These are phyloP conservation scores for Talaromyces amestolkiae DNA, from an alignment of 2,329 filamentous ascomycete species.

Conservation along the genomic window DNA sequence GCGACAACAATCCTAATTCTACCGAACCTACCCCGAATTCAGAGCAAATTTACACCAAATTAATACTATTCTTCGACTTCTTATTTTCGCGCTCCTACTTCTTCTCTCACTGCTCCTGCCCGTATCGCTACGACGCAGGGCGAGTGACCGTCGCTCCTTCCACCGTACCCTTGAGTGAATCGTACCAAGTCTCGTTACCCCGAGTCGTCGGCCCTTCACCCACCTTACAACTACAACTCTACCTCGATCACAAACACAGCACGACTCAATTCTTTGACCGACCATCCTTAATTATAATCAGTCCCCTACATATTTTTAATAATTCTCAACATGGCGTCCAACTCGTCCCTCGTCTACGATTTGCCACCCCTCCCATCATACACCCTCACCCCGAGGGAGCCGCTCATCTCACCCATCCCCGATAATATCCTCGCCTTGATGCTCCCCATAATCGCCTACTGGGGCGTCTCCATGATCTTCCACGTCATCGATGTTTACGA, in stretches of 20 bases:
- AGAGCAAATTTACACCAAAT: background rate
- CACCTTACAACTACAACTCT: background rate
- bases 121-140: background rate
- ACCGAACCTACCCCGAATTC: background rate
- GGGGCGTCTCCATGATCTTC: slow-evolving; percentile 80
- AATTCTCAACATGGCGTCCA: slow-evolving; percentile 32
- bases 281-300: slow-evolving; percentile 1
- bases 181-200: background rate
- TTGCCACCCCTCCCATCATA: slow-evolving; percentile 87
- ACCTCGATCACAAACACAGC: background rate
- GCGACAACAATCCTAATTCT: background rate
- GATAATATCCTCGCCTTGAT: slow-evolving; percentile 77
- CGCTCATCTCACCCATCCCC: slow-evolving; percentile 72
- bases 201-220: background rate
- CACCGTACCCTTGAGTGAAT: background rate
- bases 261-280: background rate
- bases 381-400: slow-evolving; percentile 65
- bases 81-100: background rate
- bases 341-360: slow-evolving; percentile 45
- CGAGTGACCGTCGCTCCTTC: slow-evolving; percentile 12
- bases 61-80: background rate
- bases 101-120: background rate
- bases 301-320: background rate
- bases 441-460: slow-evolving; percentile 80
- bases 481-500: slow-evolving; percentile 83